Evolutionary conservation across 179 eudicot genomes (phyloP).

Genomic region (Camellia oleifera): DNA sequence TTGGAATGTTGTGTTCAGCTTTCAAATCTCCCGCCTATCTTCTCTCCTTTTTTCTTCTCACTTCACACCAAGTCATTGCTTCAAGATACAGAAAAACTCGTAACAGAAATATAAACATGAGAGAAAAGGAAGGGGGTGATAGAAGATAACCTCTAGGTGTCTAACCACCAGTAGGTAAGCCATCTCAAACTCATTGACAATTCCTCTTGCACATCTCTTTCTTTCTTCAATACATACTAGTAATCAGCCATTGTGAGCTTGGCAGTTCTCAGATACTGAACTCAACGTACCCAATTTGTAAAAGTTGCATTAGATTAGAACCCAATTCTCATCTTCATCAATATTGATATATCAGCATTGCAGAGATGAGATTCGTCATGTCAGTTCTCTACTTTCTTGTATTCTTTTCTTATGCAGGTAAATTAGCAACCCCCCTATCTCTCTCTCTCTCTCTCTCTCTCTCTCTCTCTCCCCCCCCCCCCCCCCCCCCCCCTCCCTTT

Average conservation of each 20-base stretch:
- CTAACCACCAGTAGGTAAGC: conserved; percentile 34
- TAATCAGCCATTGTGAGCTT: conserved; percentile 1
- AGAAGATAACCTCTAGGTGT: neutral
- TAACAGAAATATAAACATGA: conserved; percentile 13
- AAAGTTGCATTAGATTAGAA: neutral
- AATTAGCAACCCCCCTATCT: neutral
- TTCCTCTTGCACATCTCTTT: conserved; percentile 6
- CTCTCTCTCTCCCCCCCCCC: no score
- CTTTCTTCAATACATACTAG: neutral
- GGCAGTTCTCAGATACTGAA: neutral
- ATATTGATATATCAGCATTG: neutral
- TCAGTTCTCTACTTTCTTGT: conserved; percentile 20
- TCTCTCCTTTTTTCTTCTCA: neutral
- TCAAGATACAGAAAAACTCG: conserved; percentile 25
- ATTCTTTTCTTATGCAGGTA: conserved; percentile 30
- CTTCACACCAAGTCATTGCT: conserved; percentile 25
- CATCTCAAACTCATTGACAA: conserved; percentile 21
- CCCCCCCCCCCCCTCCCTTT: neutral
- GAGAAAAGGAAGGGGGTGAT: neutral
- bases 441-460: no score
- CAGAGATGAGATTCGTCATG: conserved; percentile 22
- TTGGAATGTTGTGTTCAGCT: conserved; percentile 19
- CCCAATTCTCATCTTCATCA: neutral
- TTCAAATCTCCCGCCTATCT: conserved; percentile 18
- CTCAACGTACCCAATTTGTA: neutral